Conservation (phyloP, 2,329 filamentous ascomycete genomes). For the Penicillium sclerotigenum region DNA sequence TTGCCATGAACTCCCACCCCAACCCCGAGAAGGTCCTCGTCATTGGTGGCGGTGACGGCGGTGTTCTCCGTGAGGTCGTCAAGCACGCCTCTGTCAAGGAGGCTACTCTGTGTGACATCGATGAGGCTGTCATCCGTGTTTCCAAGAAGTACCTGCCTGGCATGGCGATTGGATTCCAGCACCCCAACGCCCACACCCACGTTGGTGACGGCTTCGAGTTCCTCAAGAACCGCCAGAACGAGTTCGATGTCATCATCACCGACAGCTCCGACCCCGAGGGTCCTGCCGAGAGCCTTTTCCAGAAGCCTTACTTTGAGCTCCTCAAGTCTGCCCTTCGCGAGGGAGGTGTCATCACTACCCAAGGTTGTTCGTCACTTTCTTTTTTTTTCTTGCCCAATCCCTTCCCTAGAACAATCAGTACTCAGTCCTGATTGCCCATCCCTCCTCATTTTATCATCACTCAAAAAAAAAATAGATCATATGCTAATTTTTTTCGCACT, state of each 20-base stretch:
- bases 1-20: slow-evolving; percentile 97
- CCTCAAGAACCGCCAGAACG: slow-evolving; percentile 91
- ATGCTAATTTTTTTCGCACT: slow-evolving; percentile 27
- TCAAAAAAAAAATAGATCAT: slow-evolving; percentile 4
- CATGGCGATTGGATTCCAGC: slow-evolving; percentile 89
- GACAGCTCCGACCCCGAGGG: slow-evolving; percentile 97
- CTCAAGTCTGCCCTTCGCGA: slow-evolving; percentile 84
- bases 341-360: slow-evolving; percentile 97
- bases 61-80: slow-evolving; percentile 96
- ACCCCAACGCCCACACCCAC: slow-evolving; percentile 90
- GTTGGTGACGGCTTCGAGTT: slow-evolving; percentile 99
- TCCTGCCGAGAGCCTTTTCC: slow-evolving; percentile 91
- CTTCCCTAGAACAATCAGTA: slow-evolving; percentile 65
- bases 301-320: slow-evolving; percentile 98
- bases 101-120: slow-evolving; percentile 96
- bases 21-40: slow-evolving; percentile 98
- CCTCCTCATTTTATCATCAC: slow-evolving; percentile 6
- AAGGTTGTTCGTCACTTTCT: slow-evolving; percentile 97
- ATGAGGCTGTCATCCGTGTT: slow-evolving; percentile 97
- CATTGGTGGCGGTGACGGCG: slow-evolving; percentile 95
- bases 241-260: slow-evolving; percentile 99
- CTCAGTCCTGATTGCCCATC: neutral
- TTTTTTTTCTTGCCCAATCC: slow-evolving; percentile 32
- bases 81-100: slow-evolving; percentile 98
- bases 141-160: slow-evolving; percentile 96